Evolutionary conservation across 192 early-diverging fungal genomes (phyloP), one percentile per base, ranked within the genome.

Genomic region (Funneliformis mosseae): DNA sequence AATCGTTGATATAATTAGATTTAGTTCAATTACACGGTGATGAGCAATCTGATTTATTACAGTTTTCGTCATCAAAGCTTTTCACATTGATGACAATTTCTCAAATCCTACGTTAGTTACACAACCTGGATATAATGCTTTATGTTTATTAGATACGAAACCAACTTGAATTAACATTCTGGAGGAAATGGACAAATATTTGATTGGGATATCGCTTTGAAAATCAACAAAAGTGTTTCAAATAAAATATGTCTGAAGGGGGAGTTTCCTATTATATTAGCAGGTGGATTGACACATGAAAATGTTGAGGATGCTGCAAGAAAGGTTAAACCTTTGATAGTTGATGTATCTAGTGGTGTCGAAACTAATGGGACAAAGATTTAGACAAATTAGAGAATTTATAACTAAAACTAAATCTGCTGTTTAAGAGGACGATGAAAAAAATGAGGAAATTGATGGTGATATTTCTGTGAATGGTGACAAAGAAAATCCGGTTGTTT

Each of bases 341-440:
- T 99, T 39, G 98, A 99, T 89, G 96, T 98, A 38, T 93, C 92
- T 16, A 96, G 94, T 62, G 98, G 97, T 10, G 94, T 98, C 1
- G 97, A 99, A 83, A 91, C 92, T 23, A 87, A 94, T 73, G 91
- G 87, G 84, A 77, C 55, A 99, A 99, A 87, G 96, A 97, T 83
- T 77, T 87, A 5, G 78, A 81, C 6, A 95, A 96, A 85, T 97
- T 78, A 85, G 80, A 27, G 84, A 81, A 12, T 98, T 98, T 89
- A 87, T 96, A 42, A 63, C 81, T 27, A 87, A 80, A 48, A 92
- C 90, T 50, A 94, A 93, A 83, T 79, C 81, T 23, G 80, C 85
- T n/a, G 60, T 81, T 28, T 79, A 78, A 38, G 69, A 61, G 25
- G 74, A 80, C 38, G 50, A 45, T 21, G 77, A 46, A 9, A 28